Base-by-base conservation (phyloP, 139 green algal species). In the Chlamydomonas sphaeroides region DNA sequence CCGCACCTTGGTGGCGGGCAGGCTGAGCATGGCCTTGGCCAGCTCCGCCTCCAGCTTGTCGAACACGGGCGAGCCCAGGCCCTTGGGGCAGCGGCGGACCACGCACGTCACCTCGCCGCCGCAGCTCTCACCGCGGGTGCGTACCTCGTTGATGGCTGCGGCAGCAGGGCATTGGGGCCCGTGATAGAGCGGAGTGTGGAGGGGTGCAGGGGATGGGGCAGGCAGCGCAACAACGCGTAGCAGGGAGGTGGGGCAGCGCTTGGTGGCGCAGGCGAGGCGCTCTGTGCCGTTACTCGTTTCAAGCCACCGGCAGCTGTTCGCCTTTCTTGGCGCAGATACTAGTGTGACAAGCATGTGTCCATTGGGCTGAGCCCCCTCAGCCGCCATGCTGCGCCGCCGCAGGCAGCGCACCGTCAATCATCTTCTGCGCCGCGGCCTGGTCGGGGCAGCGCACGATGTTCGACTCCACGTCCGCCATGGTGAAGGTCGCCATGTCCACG, bases 31-130 rank as follows among this genome's bases (percentile, higher is more conserved):
- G 3, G 97, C 97, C 87, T 97, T 96, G 38, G 96, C 97, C 38
- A 99, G 91, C 83, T 99, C 97, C 17, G 97, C 97, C 88, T 99
- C 97, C 79, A 99, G 94, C 91, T 99, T 99, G 91, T 97, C 95
- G 89, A 99, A 99, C 53, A 99, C 97, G 11, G 97, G 97, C 3
- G 90, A 85, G 72, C 97, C 97, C 14, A 89, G 78, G 1, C 97
- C 97, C 83, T 93, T 92, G 68, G 95, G 95, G 85, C 91, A 96
- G 77, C 89, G 80, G 1, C 96, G 89, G 68, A 98, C 97, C n/a
- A 99, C 92, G 88, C 97, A 99, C 17, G 97, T 99, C 48, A 99
- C 97, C 83, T 97, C 95, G 10, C 97, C 97, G 57, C 97, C 97
- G 86, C 96, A 99, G 33, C 94, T 98, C 78, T 99, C 95, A 8